Base-by-base conservation (phyloP, 1,284 basidiomycete species). In the Heterobasidion parviporum region DNA sequence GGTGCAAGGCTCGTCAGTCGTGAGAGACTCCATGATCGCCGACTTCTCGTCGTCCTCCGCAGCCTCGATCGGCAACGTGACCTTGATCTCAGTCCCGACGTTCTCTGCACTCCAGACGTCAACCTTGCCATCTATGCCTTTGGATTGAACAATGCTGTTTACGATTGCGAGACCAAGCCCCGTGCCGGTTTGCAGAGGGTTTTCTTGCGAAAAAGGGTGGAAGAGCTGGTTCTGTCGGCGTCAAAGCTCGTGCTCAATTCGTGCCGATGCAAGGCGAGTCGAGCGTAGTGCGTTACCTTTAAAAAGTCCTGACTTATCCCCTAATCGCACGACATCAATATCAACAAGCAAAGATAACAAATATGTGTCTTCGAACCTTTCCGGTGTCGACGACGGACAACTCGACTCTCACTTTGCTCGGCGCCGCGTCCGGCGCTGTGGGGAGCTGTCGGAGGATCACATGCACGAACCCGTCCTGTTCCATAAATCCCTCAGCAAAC, bases 91-190 rank as follows among this genome's bases (percentile, higher is more conserved):
- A 6, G 94, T 98, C n/a, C 94, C 94, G 52, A 86, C 77, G 20
- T 85, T 91, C 70, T 95, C 93, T 55, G 91, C 84, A 61, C 89
- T 92, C 82, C 85, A 85, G 8, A 94, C 90, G 61, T 94, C 90
- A 50, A 92, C 85, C 65, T 93, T 93, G 56, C 95, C 95, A 52
- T 87, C 83, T 56, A 97, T 84, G 56, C 87, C 89, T 43, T 92
- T 87, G 12, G 92, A 93, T 26, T 85, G 85, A 35, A 96, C 84
- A 57, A 94, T 94, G 63, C 89, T 94, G 75, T 92, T 94, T 67
- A 98, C 95, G 62, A 98, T 98, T 20, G 95, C 94, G 20, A 98
- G 82, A n/a, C 95, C 95, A 2, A 98, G 80, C 15, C 95, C 95
- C 1, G 95, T 98, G 1, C 95, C 95, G 1, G 93, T 88, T 65